These are phyloP conservation scores for Rutstroemia sp. DNA, from an alignment of 2,329 filamentous ascomycete species.

Conservation along the genomic window DNA sequence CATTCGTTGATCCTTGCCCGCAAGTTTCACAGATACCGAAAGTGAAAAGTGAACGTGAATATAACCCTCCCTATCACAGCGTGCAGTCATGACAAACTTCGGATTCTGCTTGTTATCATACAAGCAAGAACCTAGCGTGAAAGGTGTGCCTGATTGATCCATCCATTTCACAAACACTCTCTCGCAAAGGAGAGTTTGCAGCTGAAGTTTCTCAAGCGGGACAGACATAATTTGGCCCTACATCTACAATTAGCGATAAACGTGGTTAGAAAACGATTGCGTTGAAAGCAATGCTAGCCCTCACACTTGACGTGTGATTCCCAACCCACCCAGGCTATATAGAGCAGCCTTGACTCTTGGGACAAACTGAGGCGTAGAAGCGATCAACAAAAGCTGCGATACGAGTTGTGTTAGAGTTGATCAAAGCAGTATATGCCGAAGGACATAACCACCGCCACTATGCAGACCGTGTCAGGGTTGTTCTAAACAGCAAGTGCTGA, in stretches of 20 bases:
- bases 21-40: not conserved
- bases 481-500: not conserved
- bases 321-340: constrained; percentile 1
- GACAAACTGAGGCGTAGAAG: not conserved
- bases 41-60: not conserved
- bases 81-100: too few relatives aligned
- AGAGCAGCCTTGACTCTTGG: constrained; percentile 6
- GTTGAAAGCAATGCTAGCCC: not conserved
- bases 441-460: not conserved
- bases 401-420: not conserved
- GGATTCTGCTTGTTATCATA: too few relatives aligned
- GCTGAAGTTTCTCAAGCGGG: not conserved
- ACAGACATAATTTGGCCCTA: not conserved
- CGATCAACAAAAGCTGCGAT: not conserved
- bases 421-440: not conserved
- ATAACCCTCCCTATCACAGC: not conserved
- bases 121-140: not conserved
- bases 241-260: not conserved
- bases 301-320: constrained; percentile 1
- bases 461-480: not conserved
- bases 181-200: not conserved
- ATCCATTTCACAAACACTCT: constrained; percentile 2
- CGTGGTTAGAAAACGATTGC: not conserved
- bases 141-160: not conserved
- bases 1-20: not conserved